These are phyloP conservation scores for Iberis pinnata DNA, from an alignment of 345 rosid species.

Conservation along the genomic window DNA sequence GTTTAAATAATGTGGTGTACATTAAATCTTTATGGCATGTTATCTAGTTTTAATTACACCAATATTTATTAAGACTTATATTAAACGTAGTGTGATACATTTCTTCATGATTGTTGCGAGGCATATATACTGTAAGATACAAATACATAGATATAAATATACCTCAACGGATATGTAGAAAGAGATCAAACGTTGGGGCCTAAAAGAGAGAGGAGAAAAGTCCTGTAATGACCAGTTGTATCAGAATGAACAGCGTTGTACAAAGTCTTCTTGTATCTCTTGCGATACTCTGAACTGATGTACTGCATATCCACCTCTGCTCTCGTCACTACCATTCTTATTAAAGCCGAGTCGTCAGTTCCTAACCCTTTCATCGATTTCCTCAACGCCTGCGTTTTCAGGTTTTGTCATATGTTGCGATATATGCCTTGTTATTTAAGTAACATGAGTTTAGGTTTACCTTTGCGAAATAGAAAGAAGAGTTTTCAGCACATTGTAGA, in stretches of 20 bases:
- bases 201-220: conserved; percentile 52
- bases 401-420: neutral
- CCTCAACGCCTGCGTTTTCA: conserved; percentile 38
- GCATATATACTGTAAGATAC: conserved; percentile 4
- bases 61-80: neutral
- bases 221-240: conserved; percentile 47
- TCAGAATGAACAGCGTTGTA: conserved; percentile 49
- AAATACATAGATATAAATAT: neutral
- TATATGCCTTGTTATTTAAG: conserved; percentile 2
- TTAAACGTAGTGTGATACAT: neutral
- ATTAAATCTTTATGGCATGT: too few species aligned
- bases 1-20: too few species aligned
- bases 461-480: conserved; percentile 50
- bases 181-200: conserved; percentile 30
- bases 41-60: too few species aligned
- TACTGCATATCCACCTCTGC: conserved; percentile 52
- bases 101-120: conserved; percentile 12
- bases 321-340: conserved; percentile 50
- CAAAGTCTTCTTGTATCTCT: conserved; percentile 44
- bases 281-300: conserved; percentile 40
- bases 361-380: conserved; percentile 63
- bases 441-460: conserved; percentile 19
- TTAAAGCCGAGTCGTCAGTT: conserved; percentile 46
- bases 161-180: neutral
- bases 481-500: conserved; percentile 47